Conservation (phyloP, 2,329 filamentous ascomycete genomes). For the Xylaria sp. region DNA sequence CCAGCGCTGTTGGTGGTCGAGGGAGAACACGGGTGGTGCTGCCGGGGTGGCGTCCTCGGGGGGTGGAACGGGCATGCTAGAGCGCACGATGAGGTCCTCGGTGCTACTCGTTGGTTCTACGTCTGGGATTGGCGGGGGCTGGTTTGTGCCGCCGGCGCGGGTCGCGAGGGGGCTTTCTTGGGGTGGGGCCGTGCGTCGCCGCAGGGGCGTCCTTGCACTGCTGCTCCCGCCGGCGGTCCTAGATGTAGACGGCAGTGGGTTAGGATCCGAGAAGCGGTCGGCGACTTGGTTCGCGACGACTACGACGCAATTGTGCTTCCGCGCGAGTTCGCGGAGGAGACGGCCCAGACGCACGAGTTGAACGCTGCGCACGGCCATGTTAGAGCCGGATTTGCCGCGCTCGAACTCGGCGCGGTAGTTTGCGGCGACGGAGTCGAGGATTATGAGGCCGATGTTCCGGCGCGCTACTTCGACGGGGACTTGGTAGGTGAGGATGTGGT, state of each 20-base stretch:
- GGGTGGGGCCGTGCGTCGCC: constrained; percentile 19
- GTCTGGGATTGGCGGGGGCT: constrained; percentile 25
- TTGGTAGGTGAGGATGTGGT: constrained; percentile 90
- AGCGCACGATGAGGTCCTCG: constrained; percentile 32
- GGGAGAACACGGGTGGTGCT: constrained; percentile 53
- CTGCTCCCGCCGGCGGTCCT: constrained; percentile 15
- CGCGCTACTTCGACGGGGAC: constrained; percentile 77
- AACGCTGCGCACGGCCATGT: constrained; percentile 68
- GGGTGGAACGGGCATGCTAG: constrained; percentile 33
- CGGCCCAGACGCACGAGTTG: constrained; percentile 74
- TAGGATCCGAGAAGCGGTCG: constrained; percentile 60
- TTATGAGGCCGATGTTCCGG: constrained; percentile 71
- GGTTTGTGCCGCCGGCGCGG: constrained; percentile 33
- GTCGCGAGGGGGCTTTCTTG: constrained; percentile 49
- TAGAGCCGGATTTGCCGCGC: constrained; percentile 44
- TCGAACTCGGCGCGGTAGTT: constrained; percentile 94
- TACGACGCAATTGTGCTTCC: constrained; percentile 68
- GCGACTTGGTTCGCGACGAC: constrained; percentile 95
- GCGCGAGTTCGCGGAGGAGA: constrained; percentile 69
- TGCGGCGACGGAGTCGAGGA: constrained; percentile 88
- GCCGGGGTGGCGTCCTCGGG: constrained; percentile 30
- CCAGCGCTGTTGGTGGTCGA: constrained; percentile 89
- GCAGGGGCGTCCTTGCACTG: not conserved
- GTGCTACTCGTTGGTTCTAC: constrained; percentile 39
- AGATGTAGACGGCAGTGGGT: not conserved